Base-by-base conservation (phyloP, 345 rosid species). In the Fremontodendron californicum region DNA sequence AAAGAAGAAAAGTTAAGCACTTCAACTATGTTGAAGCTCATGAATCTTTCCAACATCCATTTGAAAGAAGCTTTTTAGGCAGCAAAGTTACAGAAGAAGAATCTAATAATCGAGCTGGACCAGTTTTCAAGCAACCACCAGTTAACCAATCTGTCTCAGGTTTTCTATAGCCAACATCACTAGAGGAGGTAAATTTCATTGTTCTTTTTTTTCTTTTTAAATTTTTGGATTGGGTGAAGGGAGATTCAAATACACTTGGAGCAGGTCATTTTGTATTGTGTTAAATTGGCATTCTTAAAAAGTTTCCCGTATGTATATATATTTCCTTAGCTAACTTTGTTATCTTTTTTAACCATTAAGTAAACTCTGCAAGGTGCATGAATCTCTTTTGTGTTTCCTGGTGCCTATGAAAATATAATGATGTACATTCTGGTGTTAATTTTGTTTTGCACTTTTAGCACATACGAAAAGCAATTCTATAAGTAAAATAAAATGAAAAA, bases 101-200 rank as follows among this genome's bases (percentile, higher is more conserved):
- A 63, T 82, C 80, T 73, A 23, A 46, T 21, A 55, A 61, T 27
- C 52, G 40, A 54, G 79, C 65, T 68, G 65, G 71, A 73, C 67
- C 70, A 70, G 70, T 46, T 68, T 78, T 77, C 75, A 81, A 81
- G 78, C 96, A 90, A 80, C 97, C 97, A 67, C 98, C 97, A 15
- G 82, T 87, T 35, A 88, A 90, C 77, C 90, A 91, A 84, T 80
- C 92, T 54, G 60, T 84, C 33, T 80, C 89, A 74, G 94, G 92
- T 71, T 81, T 79, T 76, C 82, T 94, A 15, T 29, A 84, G 82
- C 96, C 96, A 40, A 68, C 86, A 63, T 88, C 94, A 60, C 74
- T 76, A 21, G 91, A 87, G 71, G 97, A 94, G 92, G 98, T 94
- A 73, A 83, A 74, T 77, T 65, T 63, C 46, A 5, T 43, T 10